A percentile compares a stretch with the other conserved stretches of the same genome.
phyloP scores from a whole-genome alignment of 768 basidiomycete species.

The Suillus placidus region DNA sequence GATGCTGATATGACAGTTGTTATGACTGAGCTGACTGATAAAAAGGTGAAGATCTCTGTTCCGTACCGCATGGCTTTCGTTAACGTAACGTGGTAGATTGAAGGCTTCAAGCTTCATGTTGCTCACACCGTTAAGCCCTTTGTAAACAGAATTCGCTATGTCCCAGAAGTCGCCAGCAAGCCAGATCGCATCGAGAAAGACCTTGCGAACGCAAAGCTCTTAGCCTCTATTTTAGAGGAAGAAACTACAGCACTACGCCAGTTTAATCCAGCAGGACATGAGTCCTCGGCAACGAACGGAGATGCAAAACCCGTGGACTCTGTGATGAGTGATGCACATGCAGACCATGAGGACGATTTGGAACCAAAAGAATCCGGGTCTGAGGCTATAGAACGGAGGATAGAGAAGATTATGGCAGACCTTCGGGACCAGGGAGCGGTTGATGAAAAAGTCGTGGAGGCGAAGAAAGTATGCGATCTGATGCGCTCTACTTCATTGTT shows the following conservation, averaged over 20 bases:
- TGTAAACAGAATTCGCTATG: conserved; percentile 73
- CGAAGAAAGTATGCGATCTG: conserved; percentile 62
- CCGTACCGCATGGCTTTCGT: conserved; percentile 7
- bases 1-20: conserved; percentile 81
- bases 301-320: conserved; percentile 33
- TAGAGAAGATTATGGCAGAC: conserved; percentile 75
- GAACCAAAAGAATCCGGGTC: conserved; percentile 69
- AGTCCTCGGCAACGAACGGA: conserved; percentile 29
- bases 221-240: conserved; percentile 76
- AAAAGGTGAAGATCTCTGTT: conserved; percentile 61
- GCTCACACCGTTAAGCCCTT: conserved; percentile 80
- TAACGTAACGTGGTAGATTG: conserved; percentile 60
- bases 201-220: conserved; percentile 69
- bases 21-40: conserved; percentile 75
- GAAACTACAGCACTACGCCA: conserved; percentile 60
- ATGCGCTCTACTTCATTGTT: neutral
- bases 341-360: conserved; percentile 44
- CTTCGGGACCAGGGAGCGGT: conserved; percentile 65
- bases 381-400: conserved; percentile 78
- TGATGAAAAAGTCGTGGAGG: conserved; percentile 67
- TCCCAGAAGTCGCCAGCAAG: conserved; percentile 80
- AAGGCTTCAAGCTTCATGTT: conserved; percentile 92
- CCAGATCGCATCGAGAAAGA: conserved; percentile 84
- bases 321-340: conserved; percentile 33
- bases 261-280: conserved; percentile 27